Percentiles rank a stretch among this genome's conserved stretches.
phyloP scores from a whole-genome alignment of 148 eudicot genomes.

The Polygonum aviculare region DNA sequence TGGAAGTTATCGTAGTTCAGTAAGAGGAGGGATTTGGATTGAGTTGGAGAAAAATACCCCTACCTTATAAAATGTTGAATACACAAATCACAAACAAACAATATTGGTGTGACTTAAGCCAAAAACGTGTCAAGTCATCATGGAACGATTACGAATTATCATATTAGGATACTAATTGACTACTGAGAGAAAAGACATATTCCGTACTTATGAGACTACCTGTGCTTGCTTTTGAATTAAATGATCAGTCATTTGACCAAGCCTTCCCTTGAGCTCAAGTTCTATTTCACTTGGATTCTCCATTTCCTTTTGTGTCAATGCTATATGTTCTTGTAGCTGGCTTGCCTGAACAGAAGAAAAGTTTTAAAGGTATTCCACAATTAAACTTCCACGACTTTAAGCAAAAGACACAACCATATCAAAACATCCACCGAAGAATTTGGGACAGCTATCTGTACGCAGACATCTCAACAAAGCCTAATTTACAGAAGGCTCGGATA shows the following conservation, averaged over 20 bases:
- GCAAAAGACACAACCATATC: not conserved
- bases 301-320: slow-evolving; percentile 49
- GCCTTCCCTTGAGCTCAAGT: slow-evolving; percentile 78
- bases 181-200: not conserved
- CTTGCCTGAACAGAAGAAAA: slow-evolving; percentile 40
- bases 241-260: slow-evolving; percentile 90
- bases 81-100: not conserved
- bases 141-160: not conserved
- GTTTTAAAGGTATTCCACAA: not conserved
- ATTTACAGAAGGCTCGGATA: not conserved
- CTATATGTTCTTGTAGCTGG: slow-evolving; percentile 52
- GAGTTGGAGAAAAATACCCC: not conserved
- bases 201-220: slow-evolving; percentile 23
- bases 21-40: too few relatives aligned
- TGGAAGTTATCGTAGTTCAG: not conserved
- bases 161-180: not conserved
- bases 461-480: not conserved
- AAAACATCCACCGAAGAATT: not conserved
- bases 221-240: slow-evolving; percentile 93
- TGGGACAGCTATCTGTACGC: not conserved
- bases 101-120: not conserved
- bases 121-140: not conserved
- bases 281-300: slow-evolving; percentile 82
- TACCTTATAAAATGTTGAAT: not conserved
- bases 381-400: not conserved